A percentile compares a stretch with the other conserved stretches of the same genome.
Evolutionary conservation across 805 yeast genomes (phyloP).

Genomic region (Candida maesae): DNA sequence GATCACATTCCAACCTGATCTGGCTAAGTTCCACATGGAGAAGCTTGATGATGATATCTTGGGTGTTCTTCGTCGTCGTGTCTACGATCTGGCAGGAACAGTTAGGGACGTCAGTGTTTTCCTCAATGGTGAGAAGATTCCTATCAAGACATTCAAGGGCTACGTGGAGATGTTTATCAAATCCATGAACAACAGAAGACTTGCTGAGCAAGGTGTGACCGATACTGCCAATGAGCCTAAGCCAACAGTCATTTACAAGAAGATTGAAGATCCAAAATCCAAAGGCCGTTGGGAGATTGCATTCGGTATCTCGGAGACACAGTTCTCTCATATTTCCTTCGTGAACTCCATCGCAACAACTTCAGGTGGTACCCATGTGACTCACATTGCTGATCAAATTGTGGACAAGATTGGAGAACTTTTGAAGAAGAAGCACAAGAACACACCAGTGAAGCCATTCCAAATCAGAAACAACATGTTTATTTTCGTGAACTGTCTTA

Average conservation of each 20-base stretch:
- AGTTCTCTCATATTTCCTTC: constrained; percentile 91
- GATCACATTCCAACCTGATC: constrained; percentile 85
- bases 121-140: constrained; percentile 69
- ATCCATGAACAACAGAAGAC: constrained; percentile 52
- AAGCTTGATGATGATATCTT: constrained; percentile 75
- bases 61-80: constrained; percentile 87
- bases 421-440: constrained; percentile 62
- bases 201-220: constrained; percentile 27
- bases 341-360: constrained; percentile 98
- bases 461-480: constrained; percentile 91
- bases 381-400: constrained; percentile 78
- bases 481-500: constrained; percentile 82
- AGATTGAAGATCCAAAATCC: constrained; percentile 51
- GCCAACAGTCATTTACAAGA: constrained; percentile 73
- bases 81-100: constrained; percentile 92
- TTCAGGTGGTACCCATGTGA: constrained; percentile 94
- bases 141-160: constrained; percentile 71
- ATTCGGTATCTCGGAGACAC: constrained; percentile 86
- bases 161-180: constrained; percentile 88
- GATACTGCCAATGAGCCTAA: constrained; percentile 37
- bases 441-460: constrained; percentile 74
- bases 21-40: constrained; percentile 82
- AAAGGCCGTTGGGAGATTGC: constrained; percentile 86
- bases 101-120: constrained; percentile 76
- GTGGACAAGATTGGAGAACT: constrained; percentile 70